These are phyloP conservation scores for Tetrahymena elliotti DNA, from an alignment of 73 alveolate species.

Conservation along the genomic window DNA sequence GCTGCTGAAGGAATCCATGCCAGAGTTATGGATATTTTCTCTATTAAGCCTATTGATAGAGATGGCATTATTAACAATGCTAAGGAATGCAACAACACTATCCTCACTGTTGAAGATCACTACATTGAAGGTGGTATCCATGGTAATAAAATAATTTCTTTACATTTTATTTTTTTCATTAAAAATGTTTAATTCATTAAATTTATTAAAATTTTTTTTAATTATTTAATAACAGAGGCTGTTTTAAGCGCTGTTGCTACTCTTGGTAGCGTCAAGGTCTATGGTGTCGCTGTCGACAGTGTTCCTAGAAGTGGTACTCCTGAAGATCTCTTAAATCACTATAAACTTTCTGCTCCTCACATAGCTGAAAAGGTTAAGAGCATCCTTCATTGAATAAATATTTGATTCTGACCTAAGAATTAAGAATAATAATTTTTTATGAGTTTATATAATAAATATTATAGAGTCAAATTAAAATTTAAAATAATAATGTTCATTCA, in stretches of 20 bases:
- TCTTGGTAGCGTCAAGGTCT: constrained; percentile 40
- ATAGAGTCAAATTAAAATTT: not conserved
- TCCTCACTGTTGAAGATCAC: constrained; percentile 73
- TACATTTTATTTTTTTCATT: not conserved
- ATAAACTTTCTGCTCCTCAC: constrained; percentile 46
- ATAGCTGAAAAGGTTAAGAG: constrained; percentile 39
- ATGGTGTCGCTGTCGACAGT: constrained; percentile 40
- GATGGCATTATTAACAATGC: constrained; percentile 37
- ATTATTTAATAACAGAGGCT: constrained; percentile 37
- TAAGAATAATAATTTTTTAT: too few species aligned
- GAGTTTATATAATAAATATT: not conserved
- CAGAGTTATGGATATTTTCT: constrained; percentile 65
- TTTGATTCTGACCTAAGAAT: not conserved
- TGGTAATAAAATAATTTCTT: constrained; percentile 8
- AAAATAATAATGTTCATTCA: not conserved
- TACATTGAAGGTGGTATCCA: constrained; percentile 68
- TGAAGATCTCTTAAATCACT: constrained; percentile 44
- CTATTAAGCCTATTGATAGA: constrained; percentile 64
- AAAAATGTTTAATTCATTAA: too few species aligned
- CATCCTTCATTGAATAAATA: not conserved
- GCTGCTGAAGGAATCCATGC: constrained; percentile 42
- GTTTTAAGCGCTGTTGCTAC: constrained; percentile 49
- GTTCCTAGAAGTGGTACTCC: constrained; percentile 76
- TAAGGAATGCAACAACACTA: constrained; percentile 10
- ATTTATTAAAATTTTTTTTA: too few species aligned